Evolutionary conservation across 257 asterid genomes (phyloP), one percentile per base, ranked within the genome.

Genomic region (Solanum appendiculatum): DNA sequence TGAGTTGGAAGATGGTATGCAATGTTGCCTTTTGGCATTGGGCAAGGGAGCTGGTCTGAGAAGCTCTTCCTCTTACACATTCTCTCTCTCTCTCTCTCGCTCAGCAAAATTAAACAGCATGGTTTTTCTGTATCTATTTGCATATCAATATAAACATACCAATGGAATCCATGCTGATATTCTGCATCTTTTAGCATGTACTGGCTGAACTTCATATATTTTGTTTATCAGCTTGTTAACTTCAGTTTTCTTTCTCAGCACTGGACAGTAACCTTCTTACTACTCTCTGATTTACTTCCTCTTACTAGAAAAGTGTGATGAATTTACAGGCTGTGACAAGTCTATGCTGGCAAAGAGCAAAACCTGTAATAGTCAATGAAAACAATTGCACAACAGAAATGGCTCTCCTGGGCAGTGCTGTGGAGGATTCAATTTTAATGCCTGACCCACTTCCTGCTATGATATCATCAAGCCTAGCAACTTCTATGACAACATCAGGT

Each of bases 261-360:
- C 40, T 18, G 42, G 42, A 80, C 60, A 25, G 14, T 78, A 44
- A 31, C 85, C 27, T 80, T 48, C 20, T 46, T 27, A 46, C 66
- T 75, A 75, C 18, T 73, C 46, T 48, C 68, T 80, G 64, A 48
- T 86, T 21, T 68, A 58, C 70, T 25, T 86, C 25, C 82, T 82
- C 78, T 58, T 87, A 66, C 58, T 88, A 82, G 84, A 82, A n/a
- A 88, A 84, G 58, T 42, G 73, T 90, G 87, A 44, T 89, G 70
- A 82, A 91, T 85, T 88, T 86, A 86, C 95, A 97, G 99, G 98
- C 98, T 64, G 96, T 97, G 86, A 93, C 97, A 58, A 95, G 92
- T 89, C 93, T 97, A 87, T 93, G 99, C 93, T 97, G 99, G 99
- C 98, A 97, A 91, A 94, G 98, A 88, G 93, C 98, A 82, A 96